A percentile compares a stretch with the other conserved stretches of the same genome.
phyloP scores from a whole-genome alignment of 2,329 filamentous ascomycete genomes.

The Corinectria fuckeliana region DNA sequence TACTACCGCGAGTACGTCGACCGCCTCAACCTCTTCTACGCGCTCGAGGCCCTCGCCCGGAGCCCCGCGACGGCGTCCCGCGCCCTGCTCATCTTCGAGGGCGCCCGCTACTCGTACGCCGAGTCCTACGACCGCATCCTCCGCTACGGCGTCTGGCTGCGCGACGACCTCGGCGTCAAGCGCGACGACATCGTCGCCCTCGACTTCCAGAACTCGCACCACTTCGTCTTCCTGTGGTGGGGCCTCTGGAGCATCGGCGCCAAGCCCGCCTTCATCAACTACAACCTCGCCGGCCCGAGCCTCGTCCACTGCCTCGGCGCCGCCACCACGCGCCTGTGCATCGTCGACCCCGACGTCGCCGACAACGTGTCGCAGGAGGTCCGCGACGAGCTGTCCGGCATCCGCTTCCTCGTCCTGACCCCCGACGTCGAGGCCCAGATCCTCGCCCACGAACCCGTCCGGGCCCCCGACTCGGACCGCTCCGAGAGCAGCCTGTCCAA shows the following conservation, averaged over 20 bases:
- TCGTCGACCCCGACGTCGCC: slow-evolving; percentile 71
- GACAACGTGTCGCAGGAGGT: slow-evolving; percentile 65
- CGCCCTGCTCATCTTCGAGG: slow-evolving; percentile 71
- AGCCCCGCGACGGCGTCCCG: slow-evolving; percentile 57
- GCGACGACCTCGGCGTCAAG: slow-evolving; percentile 66
- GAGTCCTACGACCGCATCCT: slow-evolving; percentile 74
- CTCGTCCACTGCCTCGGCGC: slow-evolving; percentile 76
- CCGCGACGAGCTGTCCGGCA: slow-evolving; percentile 52
- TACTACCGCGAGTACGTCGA: slow-evolving; percentile 61
- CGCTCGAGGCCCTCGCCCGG: slow-evolving; percentile 71
- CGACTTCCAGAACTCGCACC: slow-evolving; percentile 81
- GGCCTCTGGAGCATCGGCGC: slow-evolving; percentile 85
- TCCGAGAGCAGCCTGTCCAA: slow-evolving; percentile 57
- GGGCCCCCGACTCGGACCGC: slow-evolving; percentile 65
- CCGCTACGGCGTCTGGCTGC: slow-evolving; percentile 78
- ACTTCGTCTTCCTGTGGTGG: slow-evolving; percentile 76
- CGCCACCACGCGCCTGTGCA: slow-evolving; percentile 69
- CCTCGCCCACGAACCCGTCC: slow-evolving; percentile 55
- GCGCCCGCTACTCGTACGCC: slow-evolving; percentile 74
- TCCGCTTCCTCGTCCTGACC: slow-evolving; percentile 69
- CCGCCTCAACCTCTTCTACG: slow-evolving; percentile 75
- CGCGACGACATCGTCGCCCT: slow-evolving; percentile 80
- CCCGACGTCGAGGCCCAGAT: slow-evolving; percentile 63
- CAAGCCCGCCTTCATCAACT: slow-evolving; percentile 86
- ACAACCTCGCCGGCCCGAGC: slow-evolving; percentile 75